phyloP scores from a whole-genome alignment of 306 rosid species.

The Lathyrus tuberosus region DNA sequence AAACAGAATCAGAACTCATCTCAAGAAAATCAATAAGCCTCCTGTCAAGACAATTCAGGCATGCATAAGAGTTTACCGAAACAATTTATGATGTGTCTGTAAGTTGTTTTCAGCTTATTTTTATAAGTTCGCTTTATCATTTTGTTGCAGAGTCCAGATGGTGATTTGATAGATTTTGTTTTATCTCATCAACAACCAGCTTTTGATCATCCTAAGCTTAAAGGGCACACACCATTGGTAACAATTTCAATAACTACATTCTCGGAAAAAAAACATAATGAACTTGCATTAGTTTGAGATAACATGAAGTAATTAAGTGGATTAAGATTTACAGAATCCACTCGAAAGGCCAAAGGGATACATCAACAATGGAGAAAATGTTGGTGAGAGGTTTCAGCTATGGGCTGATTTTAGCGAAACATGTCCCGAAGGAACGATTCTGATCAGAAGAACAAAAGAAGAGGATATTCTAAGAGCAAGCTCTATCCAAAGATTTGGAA shows the following conservation, averaged over 20 bases:
- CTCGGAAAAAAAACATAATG: constrained; percentile 11
- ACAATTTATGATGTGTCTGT: neutral
- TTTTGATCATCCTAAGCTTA: constrained; percentile 81
- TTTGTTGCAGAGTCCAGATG: constrained; percentile 88
- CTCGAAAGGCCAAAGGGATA: constrained; percentile 79
- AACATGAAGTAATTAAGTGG: neutral
- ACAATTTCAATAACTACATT: constrained; percentile 24
- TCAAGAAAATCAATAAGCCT: constrained; percentile 79
- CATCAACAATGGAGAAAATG: constrained; percentile 41
- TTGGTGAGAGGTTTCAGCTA: constrained; percentile 58
- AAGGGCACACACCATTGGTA: constrained; percentile 86
- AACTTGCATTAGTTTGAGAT: constrained; percentile 29
- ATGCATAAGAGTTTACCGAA: constrained; percentile 51
- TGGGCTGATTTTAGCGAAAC: constrained; percentile 78
- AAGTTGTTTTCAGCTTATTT: neutral
- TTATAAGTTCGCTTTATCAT: neutral
- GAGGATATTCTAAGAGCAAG: constrained; percentile 79
- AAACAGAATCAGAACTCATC: constrained; percentile 48
- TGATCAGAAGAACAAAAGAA: constrained; percentile 77
- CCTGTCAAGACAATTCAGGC: constrained; percentile 86
- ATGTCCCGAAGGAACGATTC: constrained; percentile 89
- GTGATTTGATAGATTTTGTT: constrained; percentile 93
- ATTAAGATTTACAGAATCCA: constrained; percentile 66
- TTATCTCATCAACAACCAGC: constrained; percentile 87
- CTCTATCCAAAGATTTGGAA: constrained; percentile 70